These are phyloP conservation scores for Colletotrichum euphorbiae DNA, from an alignment of 2,329 filamentous ascomycete species.

Conservation along the genomic window DNA sequence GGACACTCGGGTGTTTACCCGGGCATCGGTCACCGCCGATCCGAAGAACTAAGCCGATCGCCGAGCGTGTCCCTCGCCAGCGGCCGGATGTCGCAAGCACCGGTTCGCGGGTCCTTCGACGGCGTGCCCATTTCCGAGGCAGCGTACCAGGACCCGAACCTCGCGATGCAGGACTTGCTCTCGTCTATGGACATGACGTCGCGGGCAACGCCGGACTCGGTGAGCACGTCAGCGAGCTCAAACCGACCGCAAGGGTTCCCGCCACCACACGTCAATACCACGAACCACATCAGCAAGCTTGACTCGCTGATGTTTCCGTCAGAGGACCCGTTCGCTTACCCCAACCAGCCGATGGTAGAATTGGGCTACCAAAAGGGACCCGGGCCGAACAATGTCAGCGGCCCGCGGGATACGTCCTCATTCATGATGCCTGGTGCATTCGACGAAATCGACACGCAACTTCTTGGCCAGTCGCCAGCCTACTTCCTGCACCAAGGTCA, in stretches of 20 bases:
- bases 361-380: slow-evolving; percentile 57
- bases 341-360: slow-evolving; percentile 78
- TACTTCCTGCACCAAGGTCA: slow-evolving; percentile 73
- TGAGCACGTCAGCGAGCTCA: slow-evolving; percentile 55
- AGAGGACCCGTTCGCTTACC: slow-evolving; percentile 82
- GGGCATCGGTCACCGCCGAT: slow-evolving; percentile 49
- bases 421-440: slow-evolving; percentile 66
- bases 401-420: slow-evolving; percentile 51
- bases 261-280: slow-evolving; percentile 46
- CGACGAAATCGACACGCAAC: slow-evolving; percentile 78
- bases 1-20: slow-evolving; percentile 47
- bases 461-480: slow-evolving; percentile 77
- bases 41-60: slow-evolving; percentile 50
- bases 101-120: slow-evolving; percentile 49
- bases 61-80: slow-evolving; percentile 44
- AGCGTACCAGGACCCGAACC: slow-evolving; percentile 51
- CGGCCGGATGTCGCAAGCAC: slow-evolving; percentile 40
- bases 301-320: slow-evolving; percentile 86
- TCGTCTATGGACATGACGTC: slow-evolving; percentile 59
- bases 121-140: slow-evolving; percentile 47
- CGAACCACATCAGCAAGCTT: slow-evolving; percentile 72
- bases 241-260: slow-evolving; percentile 45
- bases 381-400: slow-evolving; percentile 48
- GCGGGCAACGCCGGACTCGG: slow-evolving; percentile 56
- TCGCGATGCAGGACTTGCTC: slow-evolving; percentile 58